phyloP scores from a whole-genome alignment of 306 rosid genomes.

The Heteromeles arbutifolia region DNA sequence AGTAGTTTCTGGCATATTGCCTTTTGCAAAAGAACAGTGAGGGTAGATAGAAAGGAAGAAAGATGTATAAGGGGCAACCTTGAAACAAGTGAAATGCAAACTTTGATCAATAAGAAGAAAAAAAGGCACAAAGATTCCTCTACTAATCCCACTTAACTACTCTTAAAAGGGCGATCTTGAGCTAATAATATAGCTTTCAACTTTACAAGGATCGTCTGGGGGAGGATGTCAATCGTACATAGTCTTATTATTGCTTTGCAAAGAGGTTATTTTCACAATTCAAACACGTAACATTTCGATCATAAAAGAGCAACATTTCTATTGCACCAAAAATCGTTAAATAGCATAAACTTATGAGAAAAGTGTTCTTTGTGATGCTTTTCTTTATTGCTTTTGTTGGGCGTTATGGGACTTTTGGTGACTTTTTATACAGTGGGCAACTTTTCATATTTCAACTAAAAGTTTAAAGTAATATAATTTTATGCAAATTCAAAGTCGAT shows the following conservation, averaged over 20 bases:
- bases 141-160: slow-evolving; percentile 8
- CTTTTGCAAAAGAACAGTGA: slow-evolving; percentile 28
- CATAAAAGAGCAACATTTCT: rapidly evolving
- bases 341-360: slow-evolving; percentile 19
- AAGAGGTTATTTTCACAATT: rapidly evolving
- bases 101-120: slow-evolving; percentile 27
- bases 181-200: too few relatives aligned
- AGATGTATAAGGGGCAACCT: slow-evolving; percentile 22
- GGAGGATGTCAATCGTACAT: too few relatives aligned
- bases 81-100: slow-evolving; percentile 41
- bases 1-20: slow-evolving; percentile 29
- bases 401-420: slow-evolving; percentile 2
- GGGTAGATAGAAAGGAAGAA: slow-evolving; percentile 43
- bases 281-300: rapidly evolving
- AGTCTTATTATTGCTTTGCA: too few relatives aligned
- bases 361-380: slow-evolving; percentile 31
- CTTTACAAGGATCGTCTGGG: too few relatives aligned
- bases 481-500: slow-evolving; percentile 19
- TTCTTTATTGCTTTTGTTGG: slow-evolving; percentile 18
- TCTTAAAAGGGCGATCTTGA: too few relatives aligned
- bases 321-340: rapidly evolving
- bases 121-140: slow-evolving; percentile 39
- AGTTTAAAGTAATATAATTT: not conserved
- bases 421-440: not conserved
- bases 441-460: slow-evolving; percentile 10